A percentile compares a stretch with the other conserved stretches of the same genome.
Conservation (phyloP, 2,329 filamentous ascomycete species). For the Aspergillus alliaceus region DNA sequence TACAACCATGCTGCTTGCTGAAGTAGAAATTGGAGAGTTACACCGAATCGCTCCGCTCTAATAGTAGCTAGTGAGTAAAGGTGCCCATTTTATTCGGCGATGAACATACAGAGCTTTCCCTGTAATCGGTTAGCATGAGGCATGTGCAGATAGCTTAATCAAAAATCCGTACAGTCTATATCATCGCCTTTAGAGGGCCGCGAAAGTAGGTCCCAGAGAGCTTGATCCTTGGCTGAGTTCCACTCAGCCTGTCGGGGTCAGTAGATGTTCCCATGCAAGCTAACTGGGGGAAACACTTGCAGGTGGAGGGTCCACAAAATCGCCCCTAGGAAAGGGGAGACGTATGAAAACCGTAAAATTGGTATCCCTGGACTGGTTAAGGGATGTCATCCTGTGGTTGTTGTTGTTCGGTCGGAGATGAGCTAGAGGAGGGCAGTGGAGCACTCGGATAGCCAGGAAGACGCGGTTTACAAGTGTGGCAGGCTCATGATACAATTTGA, state of each 20-base stretch:
- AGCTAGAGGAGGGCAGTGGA: background rate
- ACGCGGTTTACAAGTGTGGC: background rate
- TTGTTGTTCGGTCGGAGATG: background rate
- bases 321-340: slow-evolving; percentile 81
- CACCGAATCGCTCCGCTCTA: slow-evolving; percentile 75
- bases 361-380: slow-evolving; percentile 19
- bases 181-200: slow-evolving; percentile 74
- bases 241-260: slow-evolving; percentile 69
- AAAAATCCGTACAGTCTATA: slow-evolving; percentile 68
- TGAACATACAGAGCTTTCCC: slow-evolving; percentile 70
- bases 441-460: background rate
- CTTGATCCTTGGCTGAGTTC: slow-evolving; percentile 82
- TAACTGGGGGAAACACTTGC: slow-evolving; percentile 50
- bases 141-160: slow-evolving; percentile 24
- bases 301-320: slow-evolving; percentile 86
- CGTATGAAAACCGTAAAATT: slow-evolving; percentile 75
- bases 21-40: slow-evolving; percentile 82
- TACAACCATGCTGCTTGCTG: slow-evolving; percentile 94
- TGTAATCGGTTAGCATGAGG: slow-evolving; percentile 36
- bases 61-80: background rate
- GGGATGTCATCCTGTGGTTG: slow-evolving; percentile 12
- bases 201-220: slow-evolving; percentile 86
- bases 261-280: slow-evolving; percentile 7
- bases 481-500: background rate
- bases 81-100: background rate